Base-by-base conservation (phyloP, 2,329 filamentous ascomycete species). In the Rhinocladiella mackenziei region DNA sequence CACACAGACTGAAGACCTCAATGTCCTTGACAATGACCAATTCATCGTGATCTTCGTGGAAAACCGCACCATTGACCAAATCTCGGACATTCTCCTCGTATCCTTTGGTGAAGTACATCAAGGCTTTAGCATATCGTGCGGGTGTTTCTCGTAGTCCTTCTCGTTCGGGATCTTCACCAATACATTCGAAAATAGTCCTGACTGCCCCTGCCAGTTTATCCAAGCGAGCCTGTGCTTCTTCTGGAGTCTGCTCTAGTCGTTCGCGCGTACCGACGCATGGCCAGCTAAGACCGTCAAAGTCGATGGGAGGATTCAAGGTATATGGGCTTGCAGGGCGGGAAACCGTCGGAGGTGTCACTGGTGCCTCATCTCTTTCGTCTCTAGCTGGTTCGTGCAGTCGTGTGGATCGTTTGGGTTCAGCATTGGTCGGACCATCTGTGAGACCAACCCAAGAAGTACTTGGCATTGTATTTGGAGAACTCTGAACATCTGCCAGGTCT, bases 1-100 rank as follows among this genome's bases (percentile, higher is more conserved):
- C 92, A 72, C 92, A 98, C 31, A 97, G 73, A 53, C 85, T 91
- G 66, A 89, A 94, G 9, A 97, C 80, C 63, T 96, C 89, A 60
- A 98, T 97, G 61, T 97, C 89, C 70, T 94, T 95, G 47, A 98
- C 88, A 59, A 97, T 95, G 20, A 98, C 89, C 70, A 98, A 78
- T 68, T 98, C 92, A 60, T 95, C 92, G 62, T 97, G 91, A 51
- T 91, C 88, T 65, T 97, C 92, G 60, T 95, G 84, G 68, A 98
- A 98, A 41, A 97, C 86, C 13, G 92, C 92, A 43, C 83, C 79
- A 64, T 97, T 97, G 51, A 97, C 86, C 55, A 97, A 85, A 62
- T 94, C 86, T 50, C 81, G 76, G 42, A 96, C 79, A 60, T 96
- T 96, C 71, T 95, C 83, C 70, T 97, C 89, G 64, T 98, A 98